phyloP scores from a whole-genome alignment of 257 asterid genomes.

The Solanum dulcamara region DNA sequence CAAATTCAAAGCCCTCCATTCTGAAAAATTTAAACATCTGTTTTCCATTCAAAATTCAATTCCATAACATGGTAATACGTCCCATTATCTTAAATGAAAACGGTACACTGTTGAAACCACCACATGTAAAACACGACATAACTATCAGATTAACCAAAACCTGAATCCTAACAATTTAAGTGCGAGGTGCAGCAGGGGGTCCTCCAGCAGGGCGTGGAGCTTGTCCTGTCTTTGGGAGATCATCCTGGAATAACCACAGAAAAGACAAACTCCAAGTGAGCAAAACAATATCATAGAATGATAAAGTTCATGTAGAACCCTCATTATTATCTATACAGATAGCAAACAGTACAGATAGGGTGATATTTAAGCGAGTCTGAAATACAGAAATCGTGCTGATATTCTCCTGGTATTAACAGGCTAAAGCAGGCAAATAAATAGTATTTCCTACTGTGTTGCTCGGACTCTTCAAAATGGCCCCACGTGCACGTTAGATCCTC shows the following conservation, averaged over 20 bases:
- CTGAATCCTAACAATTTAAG: conserved; percentile 7
- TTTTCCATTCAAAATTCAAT: neutral
- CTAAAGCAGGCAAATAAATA: neutral
- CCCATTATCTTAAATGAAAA: neutral
- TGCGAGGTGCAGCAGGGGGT: conserved; percentile 37
- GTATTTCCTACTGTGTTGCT: neutral
- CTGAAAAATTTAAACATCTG: neutral
- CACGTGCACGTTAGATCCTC: neutral
- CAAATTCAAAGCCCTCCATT: neutral
- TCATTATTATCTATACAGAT: neutral
- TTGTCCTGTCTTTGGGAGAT: conserved; percentile 47
- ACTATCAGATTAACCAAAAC: neutral
- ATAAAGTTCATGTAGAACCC: neutral
- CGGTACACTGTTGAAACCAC: neutral
- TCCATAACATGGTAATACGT: neutral
- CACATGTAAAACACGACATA: neutral
- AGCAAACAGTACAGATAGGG: neutral
- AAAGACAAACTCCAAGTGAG: neutral
- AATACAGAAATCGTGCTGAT: neutral
- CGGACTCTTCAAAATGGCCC: neutral
- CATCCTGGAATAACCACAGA: conserved; percentile 31
- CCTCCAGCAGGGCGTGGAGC: conserved; percentile 49
- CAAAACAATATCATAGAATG: neutral
- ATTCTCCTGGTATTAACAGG: neutral
- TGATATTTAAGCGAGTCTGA: neutral